Base-by-base conservation (phyloP, 441 rosid genomes). In the Arabidopsis lyrata region DNA sequence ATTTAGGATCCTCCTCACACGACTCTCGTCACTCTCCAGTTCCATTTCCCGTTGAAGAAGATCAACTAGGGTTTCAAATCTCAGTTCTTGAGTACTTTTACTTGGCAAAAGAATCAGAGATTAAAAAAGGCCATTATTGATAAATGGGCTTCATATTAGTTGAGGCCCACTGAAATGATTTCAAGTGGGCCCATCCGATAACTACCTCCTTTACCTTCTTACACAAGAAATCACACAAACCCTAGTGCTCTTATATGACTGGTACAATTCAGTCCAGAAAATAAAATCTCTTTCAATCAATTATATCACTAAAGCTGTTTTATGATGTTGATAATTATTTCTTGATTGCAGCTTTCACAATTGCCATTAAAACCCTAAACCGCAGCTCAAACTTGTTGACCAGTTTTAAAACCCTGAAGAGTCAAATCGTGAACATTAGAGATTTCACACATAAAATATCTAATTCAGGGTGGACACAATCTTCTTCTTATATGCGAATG, bases 61-160 rank as follows among this genome's bases (percentile, higher is more conserved):
- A 11, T 50, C 56, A 4, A 9, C 6, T 59, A 58, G 15, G 29
- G 29, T 38, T 59, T 58, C 1, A 58, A 58, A 57, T 34, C 32
- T 47, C 31, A 31, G 32, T 8, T 32, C 16, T 13, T 14, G 32
- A 49, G 24, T 22, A 22, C 24, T 6, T 6, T 48, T 18, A 1
- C 2, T 18, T 48, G 53, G 9, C 31, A 5, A 5, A 50, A 52
- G 56, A 50, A 22, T 4, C 29, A 2, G 34, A 13, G 18, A 7
- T 0, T 10, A 0, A 5, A 52, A 27, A 55, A 18, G 8, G 9
- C 39, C 15, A 15, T 5, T 15, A 45, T 8, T 41, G 2, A 32
- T 68, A 13, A 20, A 14, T 58, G 66, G 74, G 64, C 22, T 32
- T 54, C 44, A 18, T 9, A 20, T 41, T 39, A 41, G n/a, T 59